Evolutionary conservation across 176 grass and related monocot species (phyloP).

Genomic region (Oryza rufipogon): DNA sequence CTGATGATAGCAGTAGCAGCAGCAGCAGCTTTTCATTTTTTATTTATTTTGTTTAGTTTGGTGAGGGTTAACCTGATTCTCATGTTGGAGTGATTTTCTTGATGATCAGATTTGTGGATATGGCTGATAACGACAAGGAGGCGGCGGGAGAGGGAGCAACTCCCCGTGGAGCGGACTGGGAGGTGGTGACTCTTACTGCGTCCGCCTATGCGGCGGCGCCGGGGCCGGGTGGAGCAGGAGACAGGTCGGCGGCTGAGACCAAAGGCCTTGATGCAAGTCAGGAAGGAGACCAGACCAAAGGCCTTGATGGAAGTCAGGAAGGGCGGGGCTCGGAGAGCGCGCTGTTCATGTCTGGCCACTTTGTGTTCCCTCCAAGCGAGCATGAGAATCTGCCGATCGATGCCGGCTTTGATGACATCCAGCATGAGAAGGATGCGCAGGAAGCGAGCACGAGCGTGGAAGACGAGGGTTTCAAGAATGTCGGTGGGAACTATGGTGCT

Average conservation of each 20-base stretch:
- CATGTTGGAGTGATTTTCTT: neutral
- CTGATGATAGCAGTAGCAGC: no score
- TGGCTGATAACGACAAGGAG: slow-evolving; percentile 72
- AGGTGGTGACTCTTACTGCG: slow-evolving; percentile 75
- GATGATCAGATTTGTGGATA: slow-evolving; percentile 38
- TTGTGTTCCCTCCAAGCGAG: slow-evolving; percentile 85
- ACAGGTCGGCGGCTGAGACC: neutral
- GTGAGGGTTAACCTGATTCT: neutral
- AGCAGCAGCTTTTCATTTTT: no score
- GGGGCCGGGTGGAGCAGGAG: slow-evolving; percentile 18
- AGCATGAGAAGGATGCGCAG: slow-evolving; percentile 32
- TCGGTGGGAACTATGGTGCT: slow-evolving; percentile 26
- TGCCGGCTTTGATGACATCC: slow-evolving; percentile 36
- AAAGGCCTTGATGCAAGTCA: slow-evolving; percentile 13
- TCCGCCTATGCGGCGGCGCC: slow-evolving; percentile 64
- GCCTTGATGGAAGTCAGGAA: neutral
- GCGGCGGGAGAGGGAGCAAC: slow-evolving; percentile 26
- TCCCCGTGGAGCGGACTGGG: slow-evolving; percentile 63
- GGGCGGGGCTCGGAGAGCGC: slow-evolving; percentile 10
- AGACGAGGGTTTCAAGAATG: slow-evolving; percentile 38
- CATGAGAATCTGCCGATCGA: slow-evolving; percentile 88
- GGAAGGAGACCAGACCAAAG: neutral
- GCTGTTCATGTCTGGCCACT: slow-evolving; percentile 67
- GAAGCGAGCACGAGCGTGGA: slow-evolving; percentile 44
- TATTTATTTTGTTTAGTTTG: no score